Conservation (phyloP, 2,329 filamentous ascomycete genomes). For the Colletotrichum spinosum region DNA sequence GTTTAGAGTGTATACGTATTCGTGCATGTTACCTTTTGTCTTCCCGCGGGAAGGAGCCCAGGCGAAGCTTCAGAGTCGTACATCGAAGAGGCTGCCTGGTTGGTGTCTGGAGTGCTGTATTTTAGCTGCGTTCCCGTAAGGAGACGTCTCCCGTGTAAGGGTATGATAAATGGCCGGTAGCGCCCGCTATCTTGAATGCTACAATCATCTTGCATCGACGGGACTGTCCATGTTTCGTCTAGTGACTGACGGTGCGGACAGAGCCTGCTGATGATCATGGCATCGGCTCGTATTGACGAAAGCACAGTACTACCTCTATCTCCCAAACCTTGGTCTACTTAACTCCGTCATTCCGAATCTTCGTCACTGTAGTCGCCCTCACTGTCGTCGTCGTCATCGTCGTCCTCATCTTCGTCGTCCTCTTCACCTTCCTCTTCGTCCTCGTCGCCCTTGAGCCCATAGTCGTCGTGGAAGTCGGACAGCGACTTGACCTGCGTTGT, state of each 20-base stretch:
- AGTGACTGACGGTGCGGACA: too few relatives aligned
- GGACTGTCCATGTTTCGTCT: too few relatives aligned
- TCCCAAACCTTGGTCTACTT: slow-evolving; percentile 3
- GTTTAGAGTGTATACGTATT: slow-evolving; percentile 16
- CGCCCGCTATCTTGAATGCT: background rate
- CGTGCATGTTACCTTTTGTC: slow-evolving; percentile 1
- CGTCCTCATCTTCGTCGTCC: slow-evolving; percentile 71
- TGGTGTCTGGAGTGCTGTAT: background rate
- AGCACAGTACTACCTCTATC: slow-evolving; percentile 19
- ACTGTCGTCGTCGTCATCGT: slow-evolving; percentile 62
- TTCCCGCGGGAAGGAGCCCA: slow-evolving; percentile 3
- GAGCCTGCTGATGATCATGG: too few relatives aligned
- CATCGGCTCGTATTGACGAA: background rate
- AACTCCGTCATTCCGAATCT: slow-evolving; percentile 41
- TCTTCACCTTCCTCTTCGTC: slow-evolving; percentile 67
- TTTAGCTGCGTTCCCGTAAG: background rate
- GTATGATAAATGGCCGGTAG: slow-evolving; percentile 9
- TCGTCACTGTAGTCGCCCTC: slow-evolving; percentile 55
- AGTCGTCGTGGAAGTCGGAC: slow-evolving; percentile 88
- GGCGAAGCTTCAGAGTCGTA: slow-evolving; percentile 18
- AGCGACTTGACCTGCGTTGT: slow-evolving; percentile 79
- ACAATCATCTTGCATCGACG: too few relatives aligned
- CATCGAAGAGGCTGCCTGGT: background rate
- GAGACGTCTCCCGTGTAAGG: too few relatives aligned
- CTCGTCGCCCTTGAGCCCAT: slow-evolving; percentile 77